phyloP scores from a whole-genome alignment of 495 filamentous ascomycete species.

The Podospora anserina region DNA sequence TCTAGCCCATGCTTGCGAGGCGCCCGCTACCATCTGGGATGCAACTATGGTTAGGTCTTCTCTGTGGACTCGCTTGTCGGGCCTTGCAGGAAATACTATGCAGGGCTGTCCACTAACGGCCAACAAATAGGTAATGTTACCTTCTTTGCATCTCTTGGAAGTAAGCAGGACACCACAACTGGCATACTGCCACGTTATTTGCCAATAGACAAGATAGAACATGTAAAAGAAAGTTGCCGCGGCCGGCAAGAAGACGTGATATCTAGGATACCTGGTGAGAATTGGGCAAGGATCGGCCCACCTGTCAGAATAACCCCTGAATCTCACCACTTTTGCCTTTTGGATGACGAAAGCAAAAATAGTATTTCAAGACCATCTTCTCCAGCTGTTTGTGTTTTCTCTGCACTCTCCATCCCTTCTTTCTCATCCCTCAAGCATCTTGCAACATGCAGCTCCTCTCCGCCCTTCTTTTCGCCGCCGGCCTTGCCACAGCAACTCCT shows the following conservation, averaged over 20 bases:
- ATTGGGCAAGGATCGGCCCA: background rate
- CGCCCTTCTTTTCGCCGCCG: background rate
- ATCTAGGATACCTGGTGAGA: background rate
- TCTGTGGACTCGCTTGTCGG: background rate
- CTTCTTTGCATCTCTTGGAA: background rate
- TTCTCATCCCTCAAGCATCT: background rate
- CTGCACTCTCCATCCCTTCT: background rate
- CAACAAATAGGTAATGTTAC: background rate
- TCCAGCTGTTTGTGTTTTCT: background rate
- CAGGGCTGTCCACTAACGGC: background rate
- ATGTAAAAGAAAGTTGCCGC: background rate
- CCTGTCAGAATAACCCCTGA: background rate
- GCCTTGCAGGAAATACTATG: background rate
- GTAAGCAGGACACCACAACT: background rate
- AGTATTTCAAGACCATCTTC: background rate
- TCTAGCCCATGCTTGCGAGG: background rate
- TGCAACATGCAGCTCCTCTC: background rate
- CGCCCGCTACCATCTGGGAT: background rate
- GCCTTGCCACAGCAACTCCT: background rate
- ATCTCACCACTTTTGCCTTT: background rate
- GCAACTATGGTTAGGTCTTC: background rate
- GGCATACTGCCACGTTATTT: background rate
- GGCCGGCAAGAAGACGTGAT: background rate
- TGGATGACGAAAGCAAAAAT: background rate
- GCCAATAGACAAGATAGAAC: background rate